Conservation (phyloP, 108 stramenopile species). For the Epithemia pelagica region DNA sequence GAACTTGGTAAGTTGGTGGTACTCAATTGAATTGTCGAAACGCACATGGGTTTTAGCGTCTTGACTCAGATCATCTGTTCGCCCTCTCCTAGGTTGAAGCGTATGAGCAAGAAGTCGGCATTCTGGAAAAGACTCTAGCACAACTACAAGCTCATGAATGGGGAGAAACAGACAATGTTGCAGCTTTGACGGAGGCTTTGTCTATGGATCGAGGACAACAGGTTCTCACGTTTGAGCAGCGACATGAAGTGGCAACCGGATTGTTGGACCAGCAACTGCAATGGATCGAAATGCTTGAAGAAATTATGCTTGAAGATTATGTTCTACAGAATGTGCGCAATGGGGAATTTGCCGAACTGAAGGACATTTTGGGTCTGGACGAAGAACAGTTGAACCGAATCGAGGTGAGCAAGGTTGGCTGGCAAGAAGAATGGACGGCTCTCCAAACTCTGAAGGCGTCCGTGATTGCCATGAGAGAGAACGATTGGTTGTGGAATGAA, state of each 20-base stretch:
- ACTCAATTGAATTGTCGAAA: background rate
- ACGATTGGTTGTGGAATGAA: conserved; percentile 73
- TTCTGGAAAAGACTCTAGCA: conserved; percentile 65
- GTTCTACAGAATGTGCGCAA: conserved; percentile 27
- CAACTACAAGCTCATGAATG: conserved; percentile 68
- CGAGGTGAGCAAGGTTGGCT: conserved; percentile 30
- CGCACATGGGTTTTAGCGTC: no score
- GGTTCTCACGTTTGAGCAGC: conserved; percentile 47
- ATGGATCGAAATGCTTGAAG: conserved; percentile 54
- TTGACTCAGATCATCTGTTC: no score
- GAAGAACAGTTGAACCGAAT: conserved; percentile 44
- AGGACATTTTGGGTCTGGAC: conserved; percentile 49
- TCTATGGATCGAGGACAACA: conserved; percentile 87
- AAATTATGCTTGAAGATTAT: conserved; percentile 69
- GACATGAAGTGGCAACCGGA: conserved; percentile 50
- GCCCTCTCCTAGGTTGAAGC: conserved; percentile 69
- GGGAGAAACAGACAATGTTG: conserved; percentile 27
- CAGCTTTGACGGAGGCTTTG: conserved; percentile 48
- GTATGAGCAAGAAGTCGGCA: conserved; percentile 85
- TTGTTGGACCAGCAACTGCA: conserved; percentile 75
- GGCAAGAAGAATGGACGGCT: conserved; percentile 57
- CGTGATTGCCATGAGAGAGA: conserved; percentile 56
- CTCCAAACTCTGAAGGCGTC: conserved; percentile 52
- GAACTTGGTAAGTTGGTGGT: conserved; percentile 70
- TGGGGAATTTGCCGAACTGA: conserved; percentile 49